A percentile compares a stretch with the other conserved stretches of the same genome.
These are phyloP conservation scores for Mycena crocata DNA, from an alignment of 768 basidiomycete genomes.

Conservation along the genomic window DNA sequence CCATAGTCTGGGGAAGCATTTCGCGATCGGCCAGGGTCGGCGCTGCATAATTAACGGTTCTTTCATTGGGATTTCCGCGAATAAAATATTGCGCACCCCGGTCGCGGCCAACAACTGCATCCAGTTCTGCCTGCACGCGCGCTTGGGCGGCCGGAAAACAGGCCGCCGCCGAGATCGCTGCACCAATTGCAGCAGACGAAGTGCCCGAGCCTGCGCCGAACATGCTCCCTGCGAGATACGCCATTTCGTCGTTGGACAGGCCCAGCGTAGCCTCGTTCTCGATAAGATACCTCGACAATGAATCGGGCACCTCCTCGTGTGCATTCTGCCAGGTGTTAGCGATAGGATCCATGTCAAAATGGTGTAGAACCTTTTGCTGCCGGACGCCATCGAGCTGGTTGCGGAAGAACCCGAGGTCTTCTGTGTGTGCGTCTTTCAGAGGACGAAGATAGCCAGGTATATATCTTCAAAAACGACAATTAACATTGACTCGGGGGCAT, in stretches of 20 bases:
- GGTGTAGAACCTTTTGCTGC: neutral
- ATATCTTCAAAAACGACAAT: neutral
- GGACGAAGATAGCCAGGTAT: neutral
- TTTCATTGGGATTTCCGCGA: no score
- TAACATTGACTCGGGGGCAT: no score
- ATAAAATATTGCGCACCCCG: no score
- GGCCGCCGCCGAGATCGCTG: slow-evolving; percentile 65
- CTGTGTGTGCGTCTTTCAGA: neutral
- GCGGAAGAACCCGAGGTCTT: neutral
- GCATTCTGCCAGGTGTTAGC: neutral
- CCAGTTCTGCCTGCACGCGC: slow-evolving; percentile 64
- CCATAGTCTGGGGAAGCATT: neutral
- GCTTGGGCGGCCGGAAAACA: slow-evolving; percentile 64
- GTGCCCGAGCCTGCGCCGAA: slow-evolving; percentile 77
- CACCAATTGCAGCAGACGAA: slow-evolving; percentile 53
- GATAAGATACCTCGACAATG: slow-evolving; percentile 38
- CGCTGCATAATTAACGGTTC: no score
- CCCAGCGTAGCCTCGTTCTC: slow-evolving; percentile 63
- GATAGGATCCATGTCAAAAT: neutral
- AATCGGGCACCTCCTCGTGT: neutral
- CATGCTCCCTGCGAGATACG: slow-evolving; percentile 71
- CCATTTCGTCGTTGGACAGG: slow-evolving; percentile 66
- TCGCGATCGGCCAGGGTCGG: neutral
- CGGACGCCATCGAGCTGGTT: neutral
- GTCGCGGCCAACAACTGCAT: slow-evolving; percentile 64